Conservation (phyloP, 2,329 filamentous ascomycete genomes). For the Neopestalotiopsis rosae region DNA sequence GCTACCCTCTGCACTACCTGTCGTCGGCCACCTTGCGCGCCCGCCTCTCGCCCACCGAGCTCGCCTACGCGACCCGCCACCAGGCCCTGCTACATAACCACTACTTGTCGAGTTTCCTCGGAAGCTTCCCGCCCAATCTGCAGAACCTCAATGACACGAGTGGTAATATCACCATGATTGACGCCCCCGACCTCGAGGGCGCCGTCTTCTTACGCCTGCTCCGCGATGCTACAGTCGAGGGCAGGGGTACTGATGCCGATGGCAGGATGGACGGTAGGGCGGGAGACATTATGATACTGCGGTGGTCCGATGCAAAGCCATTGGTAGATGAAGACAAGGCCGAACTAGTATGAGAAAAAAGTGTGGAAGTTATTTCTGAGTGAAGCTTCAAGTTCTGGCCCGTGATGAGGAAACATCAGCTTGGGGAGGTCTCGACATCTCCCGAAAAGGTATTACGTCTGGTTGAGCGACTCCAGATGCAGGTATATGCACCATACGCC, state of each 20-base stretch:
- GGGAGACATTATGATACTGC: constrained; percentile 71
- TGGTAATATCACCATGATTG: constrained; percentile 91
- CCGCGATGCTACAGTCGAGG: constrained; percentile 61
- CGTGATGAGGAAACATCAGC: background rate
- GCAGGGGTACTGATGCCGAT: constrained; percentile 69
- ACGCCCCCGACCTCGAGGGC: constrained; percentile 79
- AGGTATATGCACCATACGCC: background rate
- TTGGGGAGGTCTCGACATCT: background rate
- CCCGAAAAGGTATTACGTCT: no score
- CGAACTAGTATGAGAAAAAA: constrained; percentile 58
- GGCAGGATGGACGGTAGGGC: constrained; percentile 60
- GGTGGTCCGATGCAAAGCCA: constrained; percentile 75
- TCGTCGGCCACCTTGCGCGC: constrained; percentile 57
- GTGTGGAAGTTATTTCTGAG: background rate
- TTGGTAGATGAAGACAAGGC: constrained; percentile 60
- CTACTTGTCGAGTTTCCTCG: constrained; percentile 84
- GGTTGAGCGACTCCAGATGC: background rate
- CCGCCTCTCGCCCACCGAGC: constrained; percentile 78
- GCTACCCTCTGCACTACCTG: constrained; percentile 76
- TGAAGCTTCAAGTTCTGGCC: background rate
- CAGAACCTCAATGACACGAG: constrained; percentile 89
- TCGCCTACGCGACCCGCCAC: constrained; percentile 83
- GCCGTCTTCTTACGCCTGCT: constrained; percentile 85
- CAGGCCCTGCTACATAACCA: constrained; percentile 84
- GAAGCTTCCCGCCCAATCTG: constrained; percentile 77